Conservation (phyloP, 305 asterid species). For the Fraxinus baroniana region DNA sequence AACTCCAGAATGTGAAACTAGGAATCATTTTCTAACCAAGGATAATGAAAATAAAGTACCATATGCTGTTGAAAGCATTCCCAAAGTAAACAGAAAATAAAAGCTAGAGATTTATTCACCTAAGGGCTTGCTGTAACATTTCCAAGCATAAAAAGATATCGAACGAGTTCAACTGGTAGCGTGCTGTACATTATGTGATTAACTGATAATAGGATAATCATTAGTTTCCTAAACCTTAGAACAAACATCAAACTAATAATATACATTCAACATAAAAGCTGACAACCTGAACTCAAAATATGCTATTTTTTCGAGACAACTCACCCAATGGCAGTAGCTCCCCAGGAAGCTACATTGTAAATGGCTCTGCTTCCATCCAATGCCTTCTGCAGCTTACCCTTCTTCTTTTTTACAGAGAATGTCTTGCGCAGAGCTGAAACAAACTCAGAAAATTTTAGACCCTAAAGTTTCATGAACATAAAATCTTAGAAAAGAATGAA, state of each 20-base stretch:
- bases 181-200: neutral
- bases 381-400: conserved; percentile 89
- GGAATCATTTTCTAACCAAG: neutral
- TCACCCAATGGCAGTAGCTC: conserved; percentile 92
- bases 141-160: neutral
- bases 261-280: conserved; percentile 7
- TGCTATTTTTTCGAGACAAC: conserved; percentile 20
- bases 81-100: neutral
- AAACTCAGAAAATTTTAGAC: conserved; percentile 28
- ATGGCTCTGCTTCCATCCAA: conserved; percentile 96
- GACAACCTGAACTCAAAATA: conserved; percentile 14
- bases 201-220: neutral
- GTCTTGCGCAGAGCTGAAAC: conserved; percentile 89
- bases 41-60: neutral
- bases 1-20: neutral
- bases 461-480: neutral
- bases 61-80: neutral
- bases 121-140: neutral
- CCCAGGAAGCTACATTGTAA: conserved; percentile 97
- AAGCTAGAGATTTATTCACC: neutral
- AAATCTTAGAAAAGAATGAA: neutral
- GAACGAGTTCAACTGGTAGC: conserved; percentile 3
- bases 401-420: conserved; percentile 76
- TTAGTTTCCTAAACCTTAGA: neutral
- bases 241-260: neutral